Evolutionary conservation across 2,329 filamentous ascomycete genomes (phyloP).

Genomic region (Diaporthe batatas): DNA sequence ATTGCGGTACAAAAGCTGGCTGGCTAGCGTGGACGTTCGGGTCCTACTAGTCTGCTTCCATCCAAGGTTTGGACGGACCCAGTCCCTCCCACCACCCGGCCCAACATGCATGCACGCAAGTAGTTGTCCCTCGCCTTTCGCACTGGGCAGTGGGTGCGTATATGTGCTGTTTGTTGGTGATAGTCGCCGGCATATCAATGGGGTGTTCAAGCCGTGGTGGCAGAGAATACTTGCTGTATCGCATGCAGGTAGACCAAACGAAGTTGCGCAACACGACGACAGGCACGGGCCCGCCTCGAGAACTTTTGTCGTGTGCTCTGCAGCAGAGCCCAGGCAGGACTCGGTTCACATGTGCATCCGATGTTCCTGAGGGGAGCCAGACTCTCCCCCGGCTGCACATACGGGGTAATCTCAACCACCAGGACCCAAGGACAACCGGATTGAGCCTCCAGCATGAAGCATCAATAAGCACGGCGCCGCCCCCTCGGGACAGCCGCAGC

Average conservation of each 20-base stretch:
- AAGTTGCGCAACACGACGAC: not conserved
- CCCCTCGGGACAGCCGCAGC: constrained; percentile 22
- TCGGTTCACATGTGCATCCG: no score
- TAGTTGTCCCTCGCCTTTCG: not conserved
- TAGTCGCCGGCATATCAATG: not conserved
- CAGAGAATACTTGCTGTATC: not conserved
- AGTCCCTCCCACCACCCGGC: not conserved
- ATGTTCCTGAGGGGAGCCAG: no score
- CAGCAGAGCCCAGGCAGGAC: not conserved
- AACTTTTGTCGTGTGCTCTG: not conserved
- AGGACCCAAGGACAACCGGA: not conserved
- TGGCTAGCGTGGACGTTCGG: not conserved
- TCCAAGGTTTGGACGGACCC: not conserved
- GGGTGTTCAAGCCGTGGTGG: not conserved
- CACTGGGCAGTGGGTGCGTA: not conserved
- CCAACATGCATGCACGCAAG: not conserved
- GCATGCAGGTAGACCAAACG: not conserved
- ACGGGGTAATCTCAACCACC: no score
- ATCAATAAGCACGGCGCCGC: constrained; percentile 10
- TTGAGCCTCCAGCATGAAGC: constrained; percentile 5
- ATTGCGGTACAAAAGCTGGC: not conserved
- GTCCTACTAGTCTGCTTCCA: not conserved
- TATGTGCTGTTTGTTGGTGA: not conserved
- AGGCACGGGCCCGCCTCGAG: not conserved
- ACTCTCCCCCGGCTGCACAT: no score